Evolutionary conservation across 1,284 basidiomycete species (phyloP).

Genomic region (Xerocomus nothofagi): DNA sequence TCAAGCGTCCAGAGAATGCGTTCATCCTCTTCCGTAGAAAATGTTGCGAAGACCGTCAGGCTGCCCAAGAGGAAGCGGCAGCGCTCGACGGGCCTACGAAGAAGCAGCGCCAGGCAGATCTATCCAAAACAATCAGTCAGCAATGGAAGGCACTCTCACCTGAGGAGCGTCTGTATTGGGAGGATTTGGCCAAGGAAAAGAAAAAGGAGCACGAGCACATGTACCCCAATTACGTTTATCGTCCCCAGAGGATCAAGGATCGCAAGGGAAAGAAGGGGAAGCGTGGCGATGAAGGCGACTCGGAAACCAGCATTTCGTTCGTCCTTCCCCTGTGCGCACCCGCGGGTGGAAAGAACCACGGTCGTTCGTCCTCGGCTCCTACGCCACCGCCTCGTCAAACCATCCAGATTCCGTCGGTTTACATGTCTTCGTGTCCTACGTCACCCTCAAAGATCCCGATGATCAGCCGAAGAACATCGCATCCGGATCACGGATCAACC

Average conservation of each 20-base stretch:
- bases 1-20: conserved; percentile 78
- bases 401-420: conserved; percentile 63
- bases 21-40: conserved; percentile 78
- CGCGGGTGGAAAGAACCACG: conserved; percentile 38
- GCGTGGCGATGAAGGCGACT: conserved; percentile 47
- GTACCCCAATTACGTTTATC: conserved; percentile 76
- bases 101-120: conserved; percentile 58
- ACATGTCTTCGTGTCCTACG: conserved; percentile 63
- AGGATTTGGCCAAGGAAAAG: conserved; percentile 56
- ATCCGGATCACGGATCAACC: conserved; percentile 44
- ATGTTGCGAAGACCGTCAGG: conserved; percentile 68
- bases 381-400: conserved; percentile 59
- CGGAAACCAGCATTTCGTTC: conserved; percentile 52
- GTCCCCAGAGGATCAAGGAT: conserved; percentile 65
- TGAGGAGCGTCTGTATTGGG: conserved; percentile 66
- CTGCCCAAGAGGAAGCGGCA: conserved; percentile 41
- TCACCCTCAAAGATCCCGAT: conserved; percentile 59
- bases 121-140: conserved; percentile 76
- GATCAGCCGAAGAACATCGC: conserved; percentile 55
- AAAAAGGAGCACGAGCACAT: conserved; percentile 59
- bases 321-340: conserved; percentile 48
- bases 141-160: conserved; percentile 65
- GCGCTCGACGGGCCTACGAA: conserved; percentile 40
- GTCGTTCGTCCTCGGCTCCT: conserved; percentile 53
- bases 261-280: conserved; percentile 49